Evolutionary conservation across 2,329 filamentous ascomycete genomes (phyloP).

Genomic region (Penicillium sp.): DNA sequence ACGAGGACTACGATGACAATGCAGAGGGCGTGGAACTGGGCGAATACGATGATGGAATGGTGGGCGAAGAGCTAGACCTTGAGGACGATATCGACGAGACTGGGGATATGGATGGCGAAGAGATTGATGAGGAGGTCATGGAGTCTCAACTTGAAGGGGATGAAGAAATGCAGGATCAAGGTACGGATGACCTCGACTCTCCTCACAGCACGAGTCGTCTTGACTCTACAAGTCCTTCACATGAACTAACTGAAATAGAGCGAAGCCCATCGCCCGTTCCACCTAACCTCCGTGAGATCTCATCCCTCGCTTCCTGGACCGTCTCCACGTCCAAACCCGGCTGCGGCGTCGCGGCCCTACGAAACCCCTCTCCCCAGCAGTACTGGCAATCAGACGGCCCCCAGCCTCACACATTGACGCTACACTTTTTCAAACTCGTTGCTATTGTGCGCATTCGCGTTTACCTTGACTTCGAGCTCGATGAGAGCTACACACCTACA

Average conservation of each 20-base stretch:
- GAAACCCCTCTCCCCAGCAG: conserved; percentile 55
- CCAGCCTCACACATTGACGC: conserved; percentile 63
- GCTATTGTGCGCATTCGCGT: conserved; percentile 53
- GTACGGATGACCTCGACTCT: conserved; percentile 14
- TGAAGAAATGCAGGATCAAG: conserved; percentile 37
- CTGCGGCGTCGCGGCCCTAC: conserved; percentile 61
- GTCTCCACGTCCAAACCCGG: conserved; percentile 64
- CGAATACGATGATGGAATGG: conserved; percentile 13
- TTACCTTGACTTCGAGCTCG: conserved; percentile 82
- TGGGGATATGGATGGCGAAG: conserved; percentile 17
- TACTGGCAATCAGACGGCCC: conserved; percentile 70
- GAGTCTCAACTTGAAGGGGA: conserved; percentile 26
- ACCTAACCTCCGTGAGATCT: conserved; percentile 60
- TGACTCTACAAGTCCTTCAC: not conserved
- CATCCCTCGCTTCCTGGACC: conserved; percentile 66
- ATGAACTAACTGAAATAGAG: conserved; percentile 21
- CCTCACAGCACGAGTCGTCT: conserved; percentile 26
- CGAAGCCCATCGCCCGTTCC: conserved; percentile 40
- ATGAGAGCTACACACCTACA: conserved; percentile 96
- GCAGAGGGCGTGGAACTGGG: conserved; percentile 18
- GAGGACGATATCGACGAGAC: not conserved
- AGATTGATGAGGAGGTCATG: conserved; percentile 10
- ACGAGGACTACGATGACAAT: conserved; percentile 18
- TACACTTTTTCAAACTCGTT: conserved; percentile 62
- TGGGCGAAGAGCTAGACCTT: conserved; percentile 14